Evolutionary conservation across 2,329 filamentous ascomycete species (phyloP).

Genomic region (Hypoxylon rubiginosum): DNA sequence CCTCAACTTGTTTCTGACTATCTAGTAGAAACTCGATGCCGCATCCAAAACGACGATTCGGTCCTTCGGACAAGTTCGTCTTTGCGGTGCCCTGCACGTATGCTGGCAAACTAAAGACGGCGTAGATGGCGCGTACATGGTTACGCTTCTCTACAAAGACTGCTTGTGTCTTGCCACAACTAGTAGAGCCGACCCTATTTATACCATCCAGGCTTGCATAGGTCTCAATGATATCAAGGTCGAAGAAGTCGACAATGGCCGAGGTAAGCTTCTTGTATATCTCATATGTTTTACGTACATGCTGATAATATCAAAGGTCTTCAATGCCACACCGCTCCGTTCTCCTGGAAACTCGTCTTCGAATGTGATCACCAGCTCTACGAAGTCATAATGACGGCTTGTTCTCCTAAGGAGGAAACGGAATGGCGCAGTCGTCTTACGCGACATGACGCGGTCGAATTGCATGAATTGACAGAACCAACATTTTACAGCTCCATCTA

Average conservation of each 20-base stretch:
- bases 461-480: slow-evolving; percentile 61
- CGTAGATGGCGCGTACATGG: slow-evolving; percentile 83
- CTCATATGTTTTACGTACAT: slow-evolving; percentile 18
- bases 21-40: slow-evolving; percentile 61
- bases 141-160: slow-evolving; percentile 85
- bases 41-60: slow-evolving; percentile 76
- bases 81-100: slow-evolving; percentile 87
- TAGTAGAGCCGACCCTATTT: slow-evolving; percentile 73
- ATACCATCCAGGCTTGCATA: slow-evolving; percentile 82
- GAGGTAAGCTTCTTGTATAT: slow-evolving; percentile 64
- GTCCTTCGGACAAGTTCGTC: slow-evolving; percentile 81
- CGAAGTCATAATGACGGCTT: slow-evolving; percentile 89
- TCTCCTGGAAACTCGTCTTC: slow-evolving; percentile 94
- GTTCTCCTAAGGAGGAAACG: slow-evolving; percentile 81
- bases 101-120: slow-evolving; percentile 81
- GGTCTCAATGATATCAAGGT: slow-evolving; percentile 74
- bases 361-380: slow-evolving; percentile 81
- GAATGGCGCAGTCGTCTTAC: slow-evolving; percentile 82
- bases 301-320: slow-evolving; percentile 70
- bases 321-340: slow-evolving; percentile 86
- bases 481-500: slow-evolving; percentile 73
- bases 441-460: slow-evolving; percentile 64
- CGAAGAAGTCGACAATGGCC: slow-evolving; percentile 80
- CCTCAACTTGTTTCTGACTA: slow-evolving; percentile 39
- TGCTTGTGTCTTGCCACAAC: slow-evolving; percentile 82